Evolutionary conservation across 306 rosid species (phyloP), one percentile per base, ranked within the genome.

Genomic region (Vigna hirtella): DNA sequence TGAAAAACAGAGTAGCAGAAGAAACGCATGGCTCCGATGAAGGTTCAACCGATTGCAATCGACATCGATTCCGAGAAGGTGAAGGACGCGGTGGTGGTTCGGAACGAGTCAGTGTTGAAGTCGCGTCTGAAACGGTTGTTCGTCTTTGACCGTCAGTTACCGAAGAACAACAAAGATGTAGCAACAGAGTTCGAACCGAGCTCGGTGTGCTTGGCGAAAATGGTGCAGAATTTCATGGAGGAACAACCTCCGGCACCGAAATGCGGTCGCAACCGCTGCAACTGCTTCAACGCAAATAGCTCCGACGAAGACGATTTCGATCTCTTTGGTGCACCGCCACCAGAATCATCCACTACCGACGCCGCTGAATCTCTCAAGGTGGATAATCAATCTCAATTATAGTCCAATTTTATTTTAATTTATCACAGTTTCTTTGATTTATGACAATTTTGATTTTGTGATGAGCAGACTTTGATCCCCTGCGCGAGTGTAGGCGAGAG

Each of bases 171-270:
- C 76, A 92, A 83, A 73, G 72, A 66, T 43, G 72, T 18, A 3
- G 6, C 14, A n/a, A 1, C 50, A 85, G 98, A 92, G 82, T 88
- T 89, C 26, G 98, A 95, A 76, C 98, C 96, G 3, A 94, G 92
- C 81, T 95, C 97, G 1, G 93, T 93, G 66, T 89, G 93, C 82
- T 83, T 95, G 74, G 98, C 89, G 32, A 95, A 91, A 70, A 93
- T 95, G 99, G 99, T 95, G 43, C 93, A 88, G 80, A 91, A 82
- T 81, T 93, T 93, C 87, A 87, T 95, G 20, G 99, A 95, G 69
- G 99, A 88, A 56, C 98, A 85, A 40, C 83, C 78, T 10, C 73
- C 65, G 70, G 71, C 47, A 20, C 82, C 16, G 16, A 94, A 89
- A 83, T 90, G 86, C 4, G 97, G 93, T 20, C 93, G 97, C 55